Evolutionary conservation across 108 stramenopile species (phyloP).

Genomic region (Aurantiochytrium sp.): DNA sequence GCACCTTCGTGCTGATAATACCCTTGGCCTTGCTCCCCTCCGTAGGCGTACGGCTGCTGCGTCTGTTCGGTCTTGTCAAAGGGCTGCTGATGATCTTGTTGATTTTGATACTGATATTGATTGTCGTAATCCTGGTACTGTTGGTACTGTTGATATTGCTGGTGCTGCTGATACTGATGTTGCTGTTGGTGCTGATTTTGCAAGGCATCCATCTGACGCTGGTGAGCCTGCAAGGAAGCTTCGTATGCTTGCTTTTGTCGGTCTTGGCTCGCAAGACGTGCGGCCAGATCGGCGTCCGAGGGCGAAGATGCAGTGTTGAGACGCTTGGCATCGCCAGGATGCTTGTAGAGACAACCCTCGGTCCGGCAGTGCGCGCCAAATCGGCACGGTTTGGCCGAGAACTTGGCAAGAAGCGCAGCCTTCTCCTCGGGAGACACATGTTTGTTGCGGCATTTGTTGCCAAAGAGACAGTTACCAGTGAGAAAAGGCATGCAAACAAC

Average conservation of each 20-base stretch:
- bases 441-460: background rate
- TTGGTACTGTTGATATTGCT: too few species aligned
- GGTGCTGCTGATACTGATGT: too few species aligned
- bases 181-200: background rate
- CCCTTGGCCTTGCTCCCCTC: too few species aligned
- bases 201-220: background rate
- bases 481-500: conserved; percentile 12
- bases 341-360: background rate
- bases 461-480: background rate
- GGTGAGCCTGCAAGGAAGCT: background rate
- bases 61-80: too few species aligned
- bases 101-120: too few species aligned
- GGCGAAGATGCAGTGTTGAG: background rate
- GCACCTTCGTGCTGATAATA: too few species aligned
- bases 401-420: background rate
- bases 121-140: too few species aligned
- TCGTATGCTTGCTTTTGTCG: background rate
- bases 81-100: too few species aligned
- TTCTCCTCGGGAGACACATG: background rate
- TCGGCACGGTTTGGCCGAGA: background rate
- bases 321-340: background rate
- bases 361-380: background rate
- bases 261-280: background rate
- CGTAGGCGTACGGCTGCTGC: too few species aligned
- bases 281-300: background rate